These are phyloP conservation scores for Clarireedia paspali DNA, from an alignment of 2,329 filamentous ascomycete genomes.

Conservation along the genomic window DNA sequence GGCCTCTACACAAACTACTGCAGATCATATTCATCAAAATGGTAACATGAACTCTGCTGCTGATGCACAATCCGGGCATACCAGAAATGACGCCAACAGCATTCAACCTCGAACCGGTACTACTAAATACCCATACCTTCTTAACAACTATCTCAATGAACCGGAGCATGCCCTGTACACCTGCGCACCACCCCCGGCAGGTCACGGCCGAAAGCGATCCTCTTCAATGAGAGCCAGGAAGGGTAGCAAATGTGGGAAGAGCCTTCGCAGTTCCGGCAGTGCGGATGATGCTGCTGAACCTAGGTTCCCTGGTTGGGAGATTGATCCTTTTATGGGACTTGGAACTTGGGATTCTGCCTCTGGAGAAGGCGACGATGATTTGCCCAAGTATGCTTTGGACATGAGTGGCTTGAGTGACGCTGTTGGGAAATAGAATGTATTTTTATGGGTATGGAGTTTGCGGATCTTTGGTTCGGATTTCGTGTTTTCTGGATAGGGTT, in stretches of 20 bases:
- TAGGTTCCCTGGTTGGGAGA: conserved; percentile 9
- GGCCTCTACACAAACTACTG: not conserved
- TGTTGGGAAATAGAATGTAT: not conserved
- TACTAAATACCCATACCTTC: not conserved
- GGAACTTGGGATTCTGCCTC: conserved; percentile 14
- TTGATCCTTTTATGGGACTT: conserved; percentile 9
- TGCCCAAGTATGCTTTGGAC: conserved; percentile 7
- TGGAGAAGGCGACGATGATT: not conserved
- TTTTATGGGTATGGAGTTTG: too few species aligned
- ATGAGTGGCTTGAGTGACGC: conserved; percentile 13
- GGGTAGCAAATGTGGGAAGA: conserved; percentile 17
- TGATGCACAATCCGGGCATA: not conserved
- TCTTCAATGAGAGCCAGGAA: conserved; percentile 10
- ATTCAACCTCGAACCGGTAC: not conserved
- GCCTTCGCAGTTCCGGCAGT: conserved; percentile 13
- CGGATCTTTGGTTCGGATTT: too few species aligned
- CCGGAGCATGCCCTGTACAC: not conserved
- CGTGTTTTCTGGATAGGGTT: too few species aligned
- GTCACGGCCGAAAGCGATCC: not conserved
- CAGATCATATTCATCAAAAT: not conserved
- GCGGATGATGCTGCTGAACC: conserved; percentile 1
- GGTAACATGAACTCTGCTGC: not conserved
- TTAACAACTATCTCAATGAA: not conserved
- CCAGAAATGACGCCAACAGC: not conserved
- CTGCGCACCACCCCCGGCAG: not conserved